These are phyloP conservation scores for Cryphonectria japonica DNA, from an alignment of 2,329 filamentous ascomycete species.

Conservation along the genomic window DNA sequence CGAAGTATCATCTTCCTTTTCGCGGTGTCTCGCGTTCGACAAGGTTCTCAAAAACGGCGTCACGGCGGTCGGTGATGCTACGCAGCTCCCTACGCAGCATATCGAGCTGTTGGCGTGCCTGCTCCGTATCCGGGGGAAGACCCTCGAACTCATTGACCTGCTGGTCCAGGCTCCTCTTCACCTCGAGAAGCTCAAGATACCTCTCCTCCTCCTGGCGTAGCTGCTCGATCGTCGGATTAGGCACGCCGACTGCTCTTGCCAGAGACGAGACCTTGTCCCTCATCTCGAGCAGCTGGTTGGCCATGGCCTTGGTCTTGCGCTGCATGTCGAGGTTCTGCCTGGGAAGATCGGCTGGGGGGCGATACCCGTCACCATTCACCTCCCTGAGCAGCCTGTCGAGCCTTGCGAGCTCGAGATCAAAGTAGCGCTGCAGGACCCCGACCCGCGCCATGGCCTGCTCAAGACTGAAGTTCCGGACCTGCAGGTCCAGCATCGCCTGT, in stretches of 20 bases:
- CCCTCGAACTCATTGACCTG: constrained; percentile 70
- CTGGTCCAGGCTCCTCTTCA: constrained; percentile 62
- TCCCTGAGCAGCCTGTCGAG: constrained; percentile 46
- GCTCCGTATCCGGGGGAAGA: constrained; percentile 70
- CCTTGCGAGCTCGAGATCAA: constrained; percentile 54
- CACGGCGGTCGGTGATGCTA: constrained; percentile 63
- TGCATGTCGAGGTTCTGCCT: constrained; percentile 76
- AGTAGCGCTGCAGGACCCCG: constrained; percentile 57
- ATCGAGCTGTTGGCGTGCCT: constrained; percentile 73
- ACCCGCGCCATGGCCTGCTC: constrained; percentile 61
- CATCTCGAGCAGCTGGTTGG: constrained; percentile 70
- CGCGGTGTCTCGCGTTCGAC: constrained; percentile 64
- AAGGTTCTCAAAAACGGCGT: constrained; percentile 75
- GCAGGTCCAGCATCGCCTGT: constrained; percentile 57
- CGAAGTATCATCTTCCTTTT: constrained; percentile 41
- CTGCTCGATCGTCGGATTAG: constrained; percentile 58
- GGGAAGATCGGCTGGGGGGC: constrained; percentile 61
- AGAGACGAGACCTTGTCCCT: constrained; percentile 55
- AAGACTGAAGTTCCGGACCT: constrained; percentile 55
- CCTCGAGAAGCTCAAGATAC: constrained; percentile 59
- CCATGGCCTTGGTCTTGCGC: constrained; percentile 69
- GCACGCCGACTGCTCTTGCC: constrained; percentile 39
- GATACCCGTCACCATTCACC: constrained; percentile 52
- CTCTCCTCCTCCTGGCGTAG: constrained; percentile 61
- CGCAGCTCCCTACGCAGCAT: constrained; percentile 66